Evolutionary conservation across 352 stramenopile species (phyloP).

Genomic region (Thalassiosira mediterranea): DNA sequence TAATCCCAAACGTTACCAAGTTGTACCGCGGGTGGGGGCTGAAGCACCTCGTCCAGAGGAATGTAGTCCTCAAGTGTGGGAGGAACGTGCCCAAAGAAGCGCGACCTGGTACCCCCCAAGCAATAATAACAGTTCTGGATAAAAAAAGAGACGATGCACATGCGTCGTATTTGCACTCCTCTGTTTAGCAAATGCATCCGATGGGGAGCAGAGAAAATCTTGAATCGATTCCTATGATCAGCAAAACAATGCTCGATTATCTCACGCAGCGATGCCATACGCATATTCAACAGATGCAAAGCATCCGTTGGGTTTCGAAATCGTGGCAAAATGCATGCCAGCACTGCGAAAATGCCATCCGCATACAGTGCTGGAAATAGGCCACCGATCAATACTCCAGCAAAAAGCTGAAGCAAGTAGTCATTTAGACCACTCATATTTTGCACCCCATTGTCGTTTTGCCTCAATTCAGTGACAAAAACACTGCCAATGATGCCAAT

Average conservation of each 20-base stretch:
- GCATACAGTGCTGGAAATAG: conserved; percentile 36
- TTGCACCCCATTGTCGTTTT: conserved; percentile 51
- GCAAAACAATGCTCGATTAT: conserved; percentile 22
- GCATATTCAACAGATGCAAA: conserved; percentile 9
- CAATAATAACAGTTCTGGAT: conserved; percentile 41
- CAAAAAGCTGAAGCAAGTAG: conserved; percentile 25
- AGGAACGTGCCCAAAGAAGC: conserved; percentile 28
- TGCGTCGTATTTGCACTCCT: conserved; percentile 16
- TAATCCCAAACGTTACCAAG: too few species aligned
- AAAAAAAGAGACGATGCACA: conserved; percentile 42
- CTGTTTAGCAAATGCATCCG: conserved; percentile 9
- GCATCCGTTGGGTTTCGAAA: conserved; percentile 17
- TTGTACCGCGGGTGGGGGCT: too few species aligned
- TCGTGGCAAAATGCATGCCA: conserved; percentile 38
- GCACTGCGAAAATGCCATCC: conserved; percentile 42
- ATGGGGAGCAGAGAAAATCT: conserved; percentile 20
- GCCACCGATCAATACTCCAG: conserved; percentile 11
- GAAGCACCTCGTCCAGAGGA: too few species aligned
- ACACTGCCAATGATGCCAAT: conserved; percentile 31
- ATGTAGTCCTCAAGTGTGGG: too few species aligned
- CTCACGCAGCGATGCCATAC: conserved; percentile 16
- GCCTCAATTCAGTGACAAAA: conserved; percentile 11
- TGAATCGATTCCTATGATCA: conserved; percentile 9
- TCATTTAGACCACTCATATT: conserved; percentile 48
- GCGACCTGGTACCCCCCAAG: background rate